phyloP scores from a whole-genome alignment of 257 asterid species.

The Nicotiana benthamiana region DNA sequence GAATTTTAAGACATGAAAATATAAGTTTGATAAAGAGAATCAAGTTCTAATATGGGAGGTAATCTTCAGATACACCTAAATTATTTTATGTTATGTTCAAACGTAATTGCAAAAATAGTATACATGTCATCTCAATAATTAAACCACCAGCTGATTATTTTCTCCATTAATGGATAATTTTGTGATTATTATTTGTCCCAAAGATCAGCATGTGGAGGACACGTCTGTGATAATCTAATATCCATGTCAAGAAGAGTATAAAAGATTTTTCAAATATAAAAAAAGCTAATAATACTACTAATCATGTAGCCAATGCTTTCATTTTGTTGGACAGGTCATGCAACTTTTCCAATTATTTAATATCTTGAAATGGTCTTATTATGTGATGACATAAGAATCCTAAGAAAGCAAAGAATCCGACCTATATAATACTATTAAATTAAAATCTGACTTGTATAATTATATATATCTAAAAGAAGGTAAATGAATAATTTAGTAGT shows the following conservation, averaged over 20 bases:
- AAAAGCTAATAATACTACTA: background rate
- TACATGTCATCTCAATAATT: background rate
- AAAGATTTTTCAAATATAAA: background rate
- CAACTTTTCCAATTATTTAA: background rate
- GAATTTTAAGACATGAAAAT: too few species aligned
- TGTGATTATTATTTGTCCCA: background rate
- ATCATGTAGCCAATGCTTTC: background rate
- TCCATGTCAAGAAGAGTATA: background rate
- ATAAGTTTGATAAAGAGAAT: background rate
- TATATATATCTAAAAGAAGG: background rate
- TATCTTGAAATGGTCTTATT: background rate
- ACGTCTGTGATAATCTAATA: background rate
- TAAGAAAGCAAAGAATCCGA: background rate
- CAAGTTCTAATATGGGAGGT: too few species aligned
- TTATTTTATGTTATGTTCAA: too few species aligned
- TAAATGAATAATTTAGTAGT: background rate
- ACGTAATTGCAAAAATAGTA: background rate
- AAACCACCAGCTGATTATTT: background rate
- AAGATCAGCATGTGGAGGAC: constrained; percentile 8
- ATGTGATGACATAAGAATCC: constrained; percentile 3
- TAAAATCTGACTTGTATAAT: background rate
- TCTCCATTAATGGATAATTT: background rate
- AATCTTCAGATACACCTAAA: too few species aligned
- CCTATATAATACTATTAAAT: background rate
- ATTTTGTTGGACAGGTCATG: background rate